Conservation (phyloP, 2,329 filamentous ascomycete species). For the Macrophomina tecta region DNA sequence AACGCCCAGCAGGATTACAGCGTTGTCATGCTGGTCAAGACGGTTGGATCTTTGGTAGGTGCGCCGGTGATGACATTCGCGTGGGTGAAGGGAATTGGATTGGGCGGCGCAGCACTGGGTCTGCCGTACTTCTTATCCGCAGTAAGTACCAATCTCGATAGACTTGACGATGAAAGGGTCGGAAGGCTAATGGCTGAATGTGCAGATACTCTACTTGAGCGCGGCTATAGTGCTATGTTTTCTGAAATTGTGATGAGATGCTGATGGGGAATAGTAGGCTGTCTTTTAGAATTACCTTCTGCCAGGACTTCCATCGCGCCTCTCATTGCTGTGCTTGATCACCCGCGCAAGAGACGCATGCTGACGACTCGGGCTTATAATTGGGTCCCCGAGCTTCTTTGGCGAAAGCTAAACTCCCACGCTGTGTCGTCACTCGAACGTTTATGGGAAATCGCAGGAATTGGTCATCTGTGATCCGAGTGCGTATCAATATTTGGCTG, state of each 20-base stretch:
- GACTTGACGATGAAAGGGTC: background rate
- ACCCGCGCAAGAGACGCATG: too few species aligned
- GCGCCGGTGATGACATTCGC: constrained; percentile 44
- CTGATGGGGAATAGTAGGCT: too few species aligned
- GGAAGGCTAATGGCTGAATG: background rate
- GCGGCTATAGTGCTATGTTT: background rate
- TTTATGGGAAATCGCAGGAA: too few species aligned
- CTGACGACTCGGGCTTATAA: too few species aligned
- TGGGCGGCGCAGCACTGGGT: constrained; percentile 41
- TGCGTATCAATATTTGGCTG: background rate
- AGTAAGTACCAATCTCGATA: constrained; percentile 34
- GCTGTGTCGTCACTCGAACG: too few species aligned
- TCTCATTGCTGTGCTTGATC: too few species aligned
- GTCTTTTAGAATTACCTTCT: too few species aligned
- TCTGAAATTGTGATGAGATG: constrained; percentile 3
- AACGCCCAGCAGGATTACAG: constrained; percentile 41
- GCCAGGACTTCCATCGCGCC: too few species aligned
- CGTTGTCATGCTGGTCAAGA: constrained; percentile 46
- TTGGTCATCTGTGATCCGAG: too few species aligned
- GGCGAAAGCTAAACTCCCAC: too few species aligned
- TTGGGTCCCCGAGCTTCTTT: too few species aligned
- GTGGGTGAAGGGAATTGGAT: constrained; percentile 44
- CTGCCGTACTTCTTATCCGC: constrained; percentile 45
- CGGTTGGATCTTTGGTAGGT: constrained; percentile 43
- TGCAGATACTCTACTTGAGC: constrained; percentile 1